Percentiles rank a stretch among this genome's conserved stretches.
phyloP scores from a whole-genome alignment of 1,139 yeast genomes.

The Suhomyces terraborum region DNA sequence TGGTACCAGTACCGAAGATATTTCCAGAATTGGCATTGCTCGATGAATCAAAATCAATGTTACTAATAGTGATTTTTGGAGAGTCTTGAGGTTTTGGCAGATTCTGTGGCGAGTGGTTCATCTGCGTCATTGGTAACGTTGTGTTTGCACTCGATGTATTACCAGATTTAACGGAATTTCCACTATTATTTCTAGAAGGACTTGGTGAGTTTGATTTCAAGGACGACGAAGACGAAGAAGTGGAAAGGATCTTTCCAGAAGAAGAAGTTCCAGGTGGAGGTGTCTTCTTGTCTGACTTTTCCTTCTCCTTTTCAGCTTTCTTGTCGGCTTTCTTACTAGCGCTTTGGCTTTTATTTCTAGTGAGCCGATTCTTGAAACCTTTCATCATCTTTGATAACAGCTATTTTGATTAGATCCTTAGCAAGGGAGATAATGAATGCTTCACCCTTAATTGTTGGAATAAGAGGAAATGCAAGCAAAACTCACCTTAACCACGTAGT shows the following conservation, averaged over 20 bases:
- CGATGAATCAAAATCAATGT: conserved; percentile 18
- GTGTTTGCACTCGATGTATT: conserved; percentile 19
- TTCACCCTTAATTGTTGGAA: conserved; percentile 1
- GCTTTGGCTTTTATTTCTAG: conserved; percentile 45
- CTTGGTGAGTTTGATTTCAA: conserved; percentile 36
- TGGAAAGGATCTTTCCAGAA: conserved; percentile 7
- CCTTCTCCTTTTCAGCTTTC: conserved; percentile 27
- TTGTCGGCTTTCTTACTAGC: conserved; percentile 41
- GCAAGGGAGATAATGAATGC: background rate
- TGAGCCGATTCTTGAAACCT: conserved; percentile 53
- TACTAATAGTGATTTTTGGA: conserved; percentile 34
- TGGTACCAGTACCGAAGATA: conserved; percentile 21
- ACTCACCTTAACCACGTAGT: background rate
- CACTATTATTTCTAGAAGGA: conserved; percentile 38
- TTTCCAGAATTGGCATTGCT: conserved; percentile 22
- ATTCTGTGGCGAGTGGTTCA: conserved; percentile 15
- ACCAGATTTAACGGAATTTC: conserved; percentile 31
- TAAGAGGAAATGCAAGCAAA: background rate
- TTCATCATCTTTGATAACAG: conserved; percentile 43
- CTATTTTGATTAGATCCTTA: background rate
- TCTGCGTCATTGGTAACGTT: conserved; percentile 15
- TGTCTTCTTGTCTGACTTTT: conserved; percentile 19
- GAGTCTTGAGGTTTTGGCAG: conserved; percentile 23
- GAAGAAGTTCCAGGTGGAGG: conserved; percentile 14
- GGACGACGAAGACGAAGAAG: conserved; percentile 23